These are phyloP conservation scores for Aspergillus panamensis DNA, from an alignment of 495 filamentous ascomycete species.

Conservation along the genomic window DNA sequence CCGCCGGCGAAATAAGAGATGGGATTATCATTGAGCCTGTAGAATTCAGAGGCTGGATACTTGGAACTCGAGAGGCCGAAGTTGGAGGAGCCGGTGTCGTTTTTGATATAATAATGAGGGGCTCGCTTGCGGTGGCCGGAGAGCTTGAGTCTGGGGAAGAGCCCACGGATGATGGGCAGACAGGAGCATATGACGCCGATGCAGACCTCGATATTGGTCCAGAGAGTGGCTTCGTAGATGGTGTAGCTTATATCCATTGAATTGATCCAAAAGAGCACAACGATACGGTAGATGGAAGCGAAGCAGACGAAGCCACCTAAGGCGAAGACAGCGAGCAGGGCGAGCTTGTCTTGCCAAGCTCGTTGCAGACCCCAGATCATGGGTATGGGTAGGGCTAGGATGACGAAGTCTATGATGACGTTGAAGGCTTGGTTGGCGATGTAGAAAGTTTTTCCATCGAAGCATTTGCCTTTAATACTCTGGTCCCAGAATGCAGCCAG, in stretches of 20 bases:
- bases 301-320: conserved; percentile 49
- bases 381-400: conserved; percentile 38
- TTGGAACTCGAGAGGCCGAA: conserved; percentile 26
- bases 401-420: conserved; percentile 43
- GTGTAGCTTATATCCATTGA: conserved; percentile 44
- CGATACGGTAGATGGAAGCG: conserved; percentile 49
- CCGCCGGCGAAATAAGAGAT: conserved; percentile 14
- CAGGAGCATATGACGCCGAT: conserved; percentile 56
- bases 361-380: conserved; percentile 47
- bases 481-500: conserved; percentile 42
- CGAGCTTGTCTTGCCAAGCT: conserved; percentile 43
- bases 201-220: conserved; percentile 57
- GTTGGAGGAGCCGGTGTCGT: conserved; percentile 28
- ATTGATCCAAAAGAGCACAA: conserved; percentile 54
- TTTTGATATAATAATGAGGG: conserved; percentile 31
- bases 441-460: conserved; percentile 36
- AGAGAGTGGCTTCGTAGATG: conserved; percentile 50
- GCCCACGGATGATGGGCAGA: conserved; percentile 54
- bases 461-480: conserved; percentile 33
- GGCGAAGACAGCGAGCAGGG: conserved; percentile 46
- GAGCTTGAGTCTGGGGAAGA: conserved; percentile 42
- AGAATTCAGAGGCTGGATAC: conserved; percentile 30
- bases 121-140: conserved; percentile 24
- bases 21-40: conserved; percentile 31
- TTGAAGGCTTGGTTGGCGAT: conserved; percentile 46